Percentiles rank a stretch among this genome's conserved stretches.
Conservation (phyloP, 2,329 filamentous ascomycete genomes). For the Aspergillus fructus region DNA sequence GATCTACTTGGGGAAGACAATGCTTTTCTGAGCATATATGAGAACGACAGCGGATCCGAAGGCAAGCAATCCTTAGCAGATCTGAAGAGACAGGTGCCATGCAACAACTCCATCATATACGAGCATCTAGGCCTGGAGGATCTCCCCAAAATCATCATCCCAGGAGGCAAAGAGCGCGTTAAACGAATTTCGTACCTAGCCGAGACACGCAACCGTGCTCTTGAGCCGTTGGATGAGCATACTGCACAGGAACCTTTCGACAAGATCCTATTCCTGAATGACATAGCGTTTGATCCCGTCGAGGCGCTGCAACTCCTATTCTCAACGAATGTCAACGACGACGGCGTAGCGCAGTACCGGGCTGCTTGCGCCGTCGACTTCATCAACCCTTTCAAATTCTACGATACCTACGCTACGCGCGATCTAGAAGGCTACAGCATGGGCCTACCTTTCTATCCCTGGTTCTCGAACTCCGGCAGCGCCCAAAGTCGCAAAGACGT, state of each 20-base stretch:
- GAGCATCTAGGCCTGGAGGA: slow-evolving; percentile 57
- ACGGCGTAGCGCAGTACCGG: slow-evolving; percentile 60
- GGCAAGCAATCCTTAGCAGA: slow-evolving; percentile 55
- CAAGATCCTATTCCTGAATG: slow-evolving; percentile 64
- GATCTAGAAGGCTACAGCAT: slow-evolving; percentile 68
- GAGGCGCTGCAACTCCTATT: slow-evolving; percentile 62
- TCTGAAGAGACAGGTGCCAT: slow-evolving; percentile 51
- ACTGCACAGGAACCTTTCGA: slow-evolving; percentile 47
- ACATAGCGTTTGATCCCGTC: slow-evolving; percentile 62
- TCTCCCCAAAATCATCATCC: slow-evolving; percentile 61
- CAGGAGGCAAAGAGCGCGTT: slow-evolving; percentile 61
- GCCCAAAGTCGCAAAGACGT: slow-evolving; percentile 63
- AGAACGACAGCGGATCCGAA: slow-evolving; percentile 63
- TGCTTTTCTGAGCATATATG: slow-evolving; percentile 71
- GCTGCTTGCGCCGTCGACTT: slow-evolving; percentile 76
- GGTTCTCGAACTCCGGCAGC: slow-evolving; percentile 58
- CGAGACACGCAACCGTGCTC: slow-evolving; percentile 68
- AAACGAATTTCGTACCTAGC: slow-evolving; percentile 73
- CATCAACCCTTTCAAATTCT: slow-evolving; percentile 70
- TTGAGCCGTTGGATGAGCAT: slow-evolving; percentile 58
- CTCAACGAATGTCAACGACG: slow-evolving; percentile 54
- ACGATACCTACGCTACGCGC: slow-evolving; percentile 73
- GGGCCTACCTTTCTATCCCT: slow-evolving; percentile 71
- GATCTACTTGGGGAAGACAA: slow-evolving; percentile 66
- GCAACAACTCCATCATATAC: slow-evolving; percentile 56